Base-by-base conservation (phyloP, 192 early-diverging fungal species). In the Entomortierella lignicola region DNA sequence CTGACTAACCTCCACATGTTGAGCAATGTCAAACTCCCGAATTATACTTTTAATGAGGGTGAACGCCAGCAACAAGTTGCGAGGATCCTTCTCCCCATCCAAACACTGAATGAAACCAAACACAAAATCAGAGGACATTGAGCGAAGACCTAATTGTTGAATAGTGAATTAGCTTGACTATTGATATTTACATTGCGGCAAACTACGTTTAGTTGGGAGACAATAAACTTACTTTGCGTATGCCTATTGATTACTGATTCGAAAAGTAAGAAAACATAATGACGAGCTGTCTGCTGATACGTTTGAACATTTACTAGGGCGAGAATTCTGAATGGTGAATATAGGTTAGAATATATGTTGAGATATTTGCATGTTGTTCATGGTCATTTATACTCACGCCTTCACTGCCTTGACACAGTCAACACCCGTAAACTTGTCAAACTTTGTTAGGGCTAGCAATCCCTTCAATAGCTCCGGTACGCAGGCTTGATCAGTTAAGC, bases 51-150 rank as follows among this genome's bases (percentile, higher is more conserved):
- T 87, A 42, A 96, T 84, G 2, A 93, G 84, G 37, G 89, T 82
- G 82, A 99, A 99, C 2, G 92, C 93, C 30, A 95, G 80, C 70
- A 98, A 85, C 37, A 99, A 84, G 72, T 99, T 96, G 31, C 98
- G 84, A 17, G 98, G 98, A 80, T 99, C 98, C 87, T 99, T 99
- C 82, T 99, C 98, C 27, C 96, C 96, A 81, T 99, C 98, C 84
- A 99, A 86, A 23, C 85, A 77, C 71, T 95, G 89, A 25, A 93
- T 93, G 79, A 94, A 98, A 29, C 93, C 95, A 61, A 85, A 84
- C 13, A 97, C 85, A 84, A 97, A 95, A 23, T 89, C 89, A 21
- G 86, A 79, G 54, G 87, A 91, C 58, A 95, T 87, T 23, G 84
- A 42, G 60, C 85, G 73, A n/a, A 95, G 83, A 20, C 87, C 92